Base-by-base conservation (phyloP, 2,329 filamentous ascomycete species). In the Penicillium rolfsii region DNA sequence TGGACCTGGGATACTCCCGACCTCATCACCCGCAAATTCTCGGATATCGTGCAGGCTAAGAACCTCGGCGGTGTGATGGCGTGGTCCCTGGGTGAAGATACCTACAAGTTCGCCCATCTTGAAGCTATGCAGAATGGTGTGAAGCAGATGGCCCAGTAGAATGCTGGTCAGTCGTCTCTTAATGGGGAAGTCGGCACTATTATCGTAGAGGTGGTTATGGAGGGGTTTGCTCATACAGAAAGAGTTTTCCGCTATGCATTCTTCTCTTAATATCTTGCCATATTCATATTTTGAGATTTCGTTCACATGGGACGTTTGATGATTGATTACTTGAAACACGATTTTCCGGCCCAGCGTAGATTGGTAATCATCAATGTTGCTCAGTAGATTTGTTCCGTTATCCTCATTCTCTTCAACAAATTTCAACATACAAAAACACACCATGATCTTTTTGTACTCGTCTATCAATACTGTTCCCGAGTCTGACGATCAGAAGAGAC, bases 21-120 rank as follows among this genome's bases (percentile, higher is more conserved):
- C 7, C 80, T 86, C 12, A 87, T 93, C 54, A 67, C 73, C 12
- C 77, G 79, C 59, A 93, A 93, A 77, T 85, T 91, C 60, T 76
- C 81, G 3, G 73, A 82, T 4, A 82, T 93, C 38, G 80, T 91
- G 3, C 76, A 80, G 33, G 78, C 79, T 35, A 82, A 83, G 70
- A 74, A 78, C 0, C 73, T 92, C 0, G 89, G 89, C 1, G 90
- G 90, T 16, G 85, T 90, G 4, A 91, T 92, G 82, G 89, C 89
- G 0, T 92, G 89, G 89, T 89, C 87, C 22, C 70, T 92, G 60
- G 89, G 88, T 1, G 89, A 92, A 75, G 89, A 92, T 69, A 78
- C 73, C 9, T 69, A 73, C 30, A 66, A 77, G 30, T 83, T 75
- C 71, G 72, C 64, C 46, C 82, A 83, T 67, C 59, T 85, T 9